phyloP scores from a whole-genome alignment of 495 filamentous ascomycete genomes.

The Lasiosphaeria ovina region DNA sequence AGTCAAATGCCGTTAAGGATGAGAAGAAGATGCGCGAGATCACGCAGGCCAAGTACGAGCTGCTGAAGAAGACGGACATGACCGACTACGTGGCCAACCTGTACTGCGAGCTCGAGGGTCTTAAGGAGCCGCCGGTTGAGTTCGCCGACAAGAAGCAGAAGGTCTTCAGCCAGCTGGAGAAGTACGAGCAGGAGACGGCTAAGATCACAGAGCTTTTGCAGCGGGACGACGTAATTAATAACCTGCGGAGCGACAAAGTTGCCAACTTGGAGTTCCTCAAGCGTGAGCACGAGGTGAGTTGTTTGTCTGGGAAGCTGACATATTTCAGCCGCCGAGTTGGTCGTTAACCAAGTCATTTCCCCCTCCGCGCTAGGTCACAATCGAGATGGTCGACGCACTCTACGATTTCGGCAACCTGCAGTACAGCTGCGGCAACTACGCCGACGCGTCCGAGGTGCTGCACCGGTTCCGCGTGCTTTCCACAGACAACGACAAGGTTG shows the following conservation, averaged over 20 bases:
- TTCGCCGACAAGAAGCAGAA: conserved; percentile 84
- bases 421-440: conserved; percentile 94
- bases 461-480: conserved; percentile 97
- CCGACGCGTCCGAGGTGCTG: conserved; percentile 78
- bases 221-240: conserved; percentile 81
- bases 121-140: conserved; percentile 75
- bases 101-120: conserved; percentile 79
- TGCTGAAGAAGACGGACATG: conserved; percentile 97
- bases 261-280: conserved; percentile 95
- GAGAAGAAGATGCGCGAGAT: conserved; percentile 63
- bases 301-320: neutral
- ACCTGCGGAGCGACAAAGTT: conserved; percentile 90
- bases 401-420: conserved; percentile 94
- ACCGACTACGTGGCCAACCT: conserved; percentile 90
- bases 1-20: conserved; percentile 52
- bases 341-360: conserved; percentile 16
- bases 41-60: conserved; percentile 79
- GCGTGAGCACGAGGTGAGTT: conserved; percentile 77
- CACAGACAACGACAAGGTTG: conserved; percentile 95
- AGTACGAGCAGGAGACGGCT: conserved; percentile 77
- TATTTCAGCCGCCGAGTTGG: neutral
- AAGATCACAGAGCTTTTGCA: conserved; percentile 82
- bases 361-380: conserved; percentile 60
- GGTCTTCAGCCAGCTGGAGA: conserved; percentile 75
- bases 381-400: conserved; percentile 90